Base-by-base conservation (phyloP, 2,329 filamentous ascomycete genomes). In the Ophiostoma piceae region DNA sequence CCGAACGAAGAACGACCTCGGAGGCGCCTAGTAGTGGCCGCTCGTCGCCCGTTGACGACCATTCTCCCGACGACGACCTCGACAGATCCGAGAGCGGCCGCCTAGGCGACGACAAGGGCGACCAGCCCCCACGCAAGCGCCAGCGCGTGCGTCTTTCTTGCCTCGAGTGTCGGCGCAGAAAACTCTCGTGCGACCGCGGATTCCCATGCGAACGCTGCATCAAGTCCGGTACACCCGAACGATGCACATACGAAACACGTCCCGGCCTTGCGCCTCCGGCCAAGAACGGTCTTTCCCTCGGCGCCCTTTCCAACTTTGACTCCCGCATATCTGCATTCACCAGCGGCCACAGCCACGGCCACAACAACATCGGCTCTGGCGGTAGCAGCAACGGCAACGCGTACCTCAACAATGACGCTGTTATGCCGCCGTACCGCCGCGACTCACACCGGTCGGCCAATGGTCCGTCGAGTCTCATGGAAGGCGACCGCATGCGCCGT, bases 121-220 rank as follows among this genome's bases (percentile, higher is more conserved):
- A 71, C 39, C 69, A 73, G 57, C 73, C 68, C 0, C 79, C 84
- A 11, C 81, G 85, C 71, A 88, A 88, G 78, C 79, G 86, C 41
- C 86, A 88, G 79, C 82, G 86, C 51, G 84, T 88, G 65, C 80
- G 86, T 19, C 80, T 88, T 62, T 87, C 84, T 66, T 88, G 86
- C 73, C 81, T 88, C 60, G 85, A 87, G 74, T 88, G 86, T 74
- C 84, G 86, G 60, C 82, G 85, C 69, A 81, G 86, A 69, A 88
- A 88, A 79, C 80, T 88, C 51, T 87, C 85, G 35, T 88, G 86
- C 76, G 86, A 87, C 77, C 81, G 86, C 71, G 85, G 86, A 75
- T 82, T 87, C 74, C 86, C 86, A 32, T 88, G 86, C 75, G 85
- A 87, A 77, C 83, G 86, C 66, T 88, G 86, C 77, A 82, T 87